Conservation (phyloP, 1,284 basidiomycete genomes). For the Microbotryum silenes-acaulis region DNA sequence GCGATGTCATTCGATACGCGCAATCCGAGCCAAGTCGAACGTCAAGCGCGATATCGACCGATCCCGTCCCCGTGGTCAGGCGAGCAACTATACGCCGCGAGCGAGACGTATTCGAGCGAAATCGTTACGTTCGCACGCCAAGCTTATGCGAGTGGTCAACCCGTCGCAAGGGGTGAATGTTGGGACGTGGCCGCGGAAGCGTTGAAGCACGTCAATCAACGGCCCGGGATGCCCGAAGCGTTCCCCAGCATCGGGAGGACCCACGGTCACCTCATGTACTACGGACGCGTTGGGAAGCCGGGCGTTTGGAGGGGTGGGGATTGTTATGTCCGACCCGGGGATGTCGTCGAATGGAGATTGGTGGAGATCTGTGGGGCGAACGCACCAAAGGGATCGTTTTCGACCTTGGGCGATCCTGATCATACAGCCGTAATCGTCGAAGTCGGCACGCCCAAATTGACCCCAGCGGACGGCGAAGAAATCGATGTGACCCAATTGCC, state of each 20-base stretch:
- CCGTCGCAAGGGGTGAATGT: conserved; percentile 50
- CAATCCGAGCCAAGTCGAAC: not conserved
- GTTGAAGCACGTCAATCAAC: conserved; percentile 43
- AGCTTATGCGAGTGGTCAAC: conserved; percentile 46
- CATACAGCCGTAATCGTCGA: conserved; percentile 34
- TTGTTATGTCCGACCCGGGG: conserved; percentile 49
- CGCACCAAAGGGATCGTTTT: not conserved
- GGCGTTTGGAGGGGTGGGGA: conserved; percentile 51
- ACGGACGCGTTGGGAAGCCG: conserved; percentile 41
- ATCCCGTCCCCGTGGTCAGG: conserved; percentile 8
- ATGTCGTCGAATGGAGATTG: conserved; percentile 51
- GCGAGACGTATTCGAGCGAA: conserved; percentile 49
- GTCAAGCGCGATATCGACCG: conserved; percentile 19
- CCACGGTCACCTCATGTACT: conserved; percentile 53
- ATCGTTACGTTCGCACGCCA: conserved; percentile 49
- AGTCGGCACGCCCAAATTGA: conserved; percentile 2
- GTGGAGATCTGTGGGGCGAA: conserved; percentile 22
- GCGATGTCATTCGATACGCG: conserved; percentile 6
- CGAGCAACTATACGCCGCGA: conserved; percentile 43
- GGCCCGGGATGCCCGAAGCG: conserved; percentile 42
- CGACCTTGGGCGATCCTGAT: conserved; percentile 23
- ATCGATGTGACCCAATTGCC: conserved; percentile 27
- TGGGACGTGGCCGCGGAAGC: conserved; percentile 55
- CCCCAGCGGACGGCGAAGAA: conserved; percentile 9
- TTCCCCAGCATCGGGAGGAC: conserved; percentile 49